Evolutionary conservation across 805 yeast genomes (phyloP).

Genomic region (Schwanniomyces occidentalis): DNA sequence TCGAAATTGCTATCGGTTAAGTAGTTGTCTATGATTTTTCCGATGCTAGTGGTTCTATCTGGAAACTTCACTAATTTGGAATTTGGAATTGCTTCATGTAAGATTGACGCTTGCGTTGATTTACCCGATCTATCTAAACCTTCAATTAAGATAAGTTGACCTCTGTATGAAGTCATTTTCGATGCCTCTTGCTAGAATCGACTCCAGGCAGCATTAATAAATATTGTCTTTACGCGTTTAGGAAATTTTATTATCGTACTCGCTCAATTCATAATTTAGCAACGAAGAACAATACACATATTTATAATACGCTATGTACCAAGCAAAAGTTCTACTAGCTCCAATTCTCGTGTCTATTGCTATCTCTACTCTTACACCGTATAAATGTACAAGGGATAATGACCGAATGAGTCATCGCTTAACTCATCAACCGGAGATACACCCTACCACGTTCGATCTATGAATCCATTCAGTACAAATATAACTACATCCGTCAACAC

Average conservation of each 20-base stretch:
- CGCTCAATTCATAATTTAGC: neutral
- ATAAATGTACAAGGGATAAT: conserved; percentile 47
- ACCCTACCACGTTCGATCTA: conserved; percentile 28
- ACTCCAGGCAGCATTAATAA: no score
- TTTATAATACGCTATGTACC: neutral
- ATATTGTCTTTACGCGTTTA: no score
- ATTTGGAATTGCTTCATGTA: conserved; percentile 17
- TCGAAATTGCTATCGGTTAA: conserved; percentile 50
- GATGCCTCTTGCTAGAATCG: no score
- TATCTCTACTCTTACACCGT: no score
- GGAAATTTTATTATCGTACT: no score
- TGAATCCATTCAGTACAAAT: no score
- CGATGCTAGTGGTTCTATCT: conserved; percentile 80
- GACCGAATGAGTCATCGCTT: conserved; percentile 50
- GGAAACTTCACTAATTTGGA: conserved; percentile 73
- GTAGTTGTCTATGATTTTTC: conserved; percentile 73
- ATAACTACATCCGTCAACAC: no score
- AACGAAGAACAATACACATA: neutral
- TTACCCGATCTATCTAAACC: conserved; percentile 96
- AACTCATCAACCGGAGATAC: conserved; percentile 55
- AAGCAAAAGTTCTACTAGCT: no score
- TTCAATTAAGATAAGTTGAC: conserved; percentile 77
- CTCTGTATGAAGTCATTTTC: conserved; percentile 40
- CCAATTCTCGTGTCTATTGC: no score
- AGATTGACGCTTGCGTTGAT: conserved; percentile 68